A percentile compares a stretch with the other conserved stretches of the same genome.
phyloP scores from a whole-genome alignment of 2,329 filamentous ascomycete genomes.

The Beauveria caledonica region DNA sequence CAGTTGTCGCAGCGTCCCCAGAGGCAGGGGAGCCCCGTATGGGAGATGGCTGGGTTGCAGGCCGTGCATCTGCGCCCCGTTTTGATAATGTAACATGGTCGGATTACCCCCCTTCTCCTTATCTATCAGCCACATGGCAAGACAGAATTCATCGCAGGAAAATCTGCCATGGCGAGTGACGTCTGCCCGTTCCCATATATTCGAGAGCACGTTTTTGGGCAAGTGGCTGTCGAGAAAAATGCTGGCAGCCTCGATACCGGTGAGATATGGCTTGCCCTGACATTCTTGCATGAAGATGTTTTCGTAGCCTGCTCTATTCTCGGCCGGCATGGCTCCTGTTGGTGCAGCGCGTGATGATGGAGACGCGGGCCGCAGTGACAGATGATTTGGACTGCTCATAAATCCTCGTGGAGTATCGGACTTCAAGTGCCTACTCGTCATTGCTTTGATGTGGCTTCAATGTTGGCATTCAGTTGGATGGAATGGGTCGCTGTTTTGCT shows the following conservation, averaged over 20 bases:
- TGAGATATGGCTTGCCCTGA: slow-evolving; percentile 13
- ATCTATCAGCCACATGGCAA: slow-evolving; percentile 19
- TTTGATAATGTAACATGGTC: neutral
- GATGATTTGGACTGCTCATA: neutral
- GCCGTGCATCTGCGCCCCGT: neutral
- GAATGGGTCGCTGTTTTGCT: no score
- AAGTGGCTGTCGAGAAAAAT: slow-evolving; percentile 16
- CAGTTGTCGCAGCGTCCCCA: neutral
- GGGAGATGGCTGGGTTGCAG: neutral
- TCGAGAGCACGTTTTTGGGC: slow-evolving; percentile 13
- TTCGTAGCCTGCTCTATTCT: neutral
- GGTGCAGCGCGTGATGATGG: neutral
- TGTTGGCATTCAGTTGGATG: no score
- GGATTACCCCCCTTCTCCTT: neutral
- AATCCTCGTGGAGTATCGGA: neutral
- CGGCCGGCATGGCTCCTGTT: neutral
- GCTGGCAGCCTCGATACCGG: slow-evolving; percentile 15
- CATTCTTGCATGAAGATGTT: neutral
- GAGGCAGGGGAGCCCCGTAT: neutral
- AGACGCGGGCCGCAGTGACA: neutral
- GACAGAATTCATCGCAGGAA: slow-evolving; percentile 17
- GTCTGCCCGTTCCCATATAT: slow-evolving; percentile 19
- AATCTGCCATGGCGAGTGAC: slow-evolving; percentile 17
- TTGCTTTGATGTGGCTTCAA: neutral
- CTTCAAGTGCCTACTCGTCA: neutral